These are phyloP conservation scores for Phytophthora pini DNA, from an alignment of 352 stramenopile genomes.

Conservation along the genomic window DNA sequence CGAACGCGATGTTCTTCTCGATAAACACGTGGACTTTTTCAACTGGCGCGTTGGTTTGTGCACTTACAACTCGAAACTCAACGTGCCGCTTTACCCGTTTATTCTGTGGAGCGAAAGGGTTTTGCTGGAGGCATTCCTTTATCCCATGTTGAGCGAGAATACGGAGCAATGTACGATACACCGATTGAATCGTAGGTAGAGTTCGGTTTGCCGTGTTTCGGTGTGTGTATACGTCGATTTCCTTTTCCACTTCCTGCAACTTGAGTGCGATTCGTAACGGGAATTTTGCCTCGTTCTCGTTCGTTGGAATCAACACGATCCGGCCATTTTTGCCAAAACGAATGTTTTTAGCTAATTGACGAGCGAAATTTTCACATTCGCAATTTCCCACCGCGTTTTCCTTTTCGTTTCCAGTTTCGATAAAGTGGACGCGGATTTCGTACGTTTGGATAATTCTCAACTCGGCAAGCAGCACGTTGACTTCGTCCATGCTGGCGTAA, in stretches of 20 bases:
- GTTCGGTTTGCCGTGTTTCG: conserved; percentile 24
- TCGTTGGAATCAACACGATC: conserved; percentile 41
- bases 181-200: conserved; percentile 58
- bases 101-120: conserved; percentile 55
- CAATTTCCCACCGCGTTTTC: conserved; percentile 4
- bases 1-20: conserved; percentile 57
- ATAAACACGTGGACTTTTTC: conserved; percentile 65
- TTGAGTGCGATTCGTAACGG: conserved; percentile 48
- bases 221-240: conserved; percentile 60
- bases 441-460: conserved; percentile 68
- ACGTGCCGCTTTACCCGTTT: conserved; percentile 58
- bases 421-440: conserved; percentile 55
- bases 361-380: conserved; percentile 53
- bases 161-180: conserved; percentile 57
- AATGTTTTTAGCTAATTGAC: conserved; percentile 62
- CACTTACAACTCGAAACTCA: conserved; percentile 57
- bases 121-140: conserved; percentile 74
- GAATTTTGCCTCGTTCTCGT: conserved; percentile 4
- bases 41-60: conserved; percentile 55
- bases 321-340: conserved; percentile 67
- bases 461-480: conserved; percentile 58
- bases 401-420: conserved; percentile 8
- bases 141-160: conserved; percentile 58
- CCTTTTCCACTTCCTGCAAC: conserved; percentile 40
- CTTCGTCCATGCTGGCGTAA: conserved; percentile 52